These are phyloP conservation scores for Byssochlamys sp. DNA, from an alignment of 2,329 filamentous ascomycete species.

Conservation along the genomic window DNA sequence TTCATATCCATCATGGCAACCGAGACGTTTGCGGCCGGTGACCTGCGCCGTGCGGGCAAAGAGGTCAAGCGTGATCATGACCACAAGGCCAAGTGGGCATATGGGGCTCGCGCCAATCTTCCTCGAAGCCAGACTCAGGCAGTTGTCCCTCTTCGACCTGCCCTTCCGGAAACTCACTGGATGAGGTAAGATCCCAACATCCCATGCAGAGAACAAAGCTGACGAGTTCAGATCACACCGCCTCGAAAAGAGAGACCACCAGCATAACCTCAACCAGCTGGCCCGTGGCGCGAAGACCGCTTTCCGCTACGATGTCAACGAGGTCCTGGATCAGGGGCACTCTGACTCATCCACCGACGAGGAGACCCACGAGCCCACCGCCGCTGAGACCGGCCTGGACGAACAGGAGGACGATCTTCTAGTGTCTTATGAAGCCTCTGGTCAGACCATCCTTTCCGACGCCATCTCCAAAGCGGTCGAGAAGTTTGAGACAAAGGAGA, in stretches of 20 bases:
- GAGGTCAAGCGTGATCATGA: conserved; percentile 35
- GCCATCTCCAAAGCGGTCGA: conserved; percentile 51
- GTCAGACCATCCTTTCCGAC: conserved; percentile 48
- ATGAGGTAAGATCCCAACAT: conserved; percentile 10
- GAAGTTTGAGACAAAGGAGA: conserved; percentile 51
- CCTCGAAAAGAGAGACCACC: conserved; percentile 4
- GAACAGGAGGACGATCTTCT: conserved; percentile 38
- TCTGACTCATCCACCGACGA: conserved; percentile 26
- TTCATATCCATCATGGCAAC: conserved; percentile 11
- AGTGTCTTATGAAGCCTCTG: conserved; percentile 47
- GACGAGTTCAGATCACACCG: not conserved
- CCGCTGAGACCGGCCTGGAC: conserved; percentile 37
- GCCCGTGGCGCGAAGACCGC: conserved; percentile 12
- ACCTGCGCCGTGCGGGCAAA: conserved; percentile 46
- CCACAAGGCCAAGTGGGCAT: conserved; percentile 33
- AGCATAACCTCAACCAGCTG: conserved; percentile 10
- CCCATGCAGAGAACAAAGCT: not conserved
- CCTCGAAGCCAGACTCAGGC: conserved; percentile 2
- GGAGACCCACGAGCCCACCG: conserved; percentile 28
- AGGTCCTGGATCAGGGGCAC: conserved; percentile 18
- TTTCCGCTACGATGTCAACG: conserved; percentile 24
- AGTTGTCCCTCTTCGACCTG: conserved; percentile 10
- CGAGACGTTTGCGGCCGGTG: conserved; percentile 37
- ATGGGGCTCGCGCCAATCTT: conserved; percentile 18
- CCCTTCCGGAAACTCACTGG: conserved; percentile 8